Conservation (phyloP, 768 basidiomycete species). For the Russula compacta region DNA sequence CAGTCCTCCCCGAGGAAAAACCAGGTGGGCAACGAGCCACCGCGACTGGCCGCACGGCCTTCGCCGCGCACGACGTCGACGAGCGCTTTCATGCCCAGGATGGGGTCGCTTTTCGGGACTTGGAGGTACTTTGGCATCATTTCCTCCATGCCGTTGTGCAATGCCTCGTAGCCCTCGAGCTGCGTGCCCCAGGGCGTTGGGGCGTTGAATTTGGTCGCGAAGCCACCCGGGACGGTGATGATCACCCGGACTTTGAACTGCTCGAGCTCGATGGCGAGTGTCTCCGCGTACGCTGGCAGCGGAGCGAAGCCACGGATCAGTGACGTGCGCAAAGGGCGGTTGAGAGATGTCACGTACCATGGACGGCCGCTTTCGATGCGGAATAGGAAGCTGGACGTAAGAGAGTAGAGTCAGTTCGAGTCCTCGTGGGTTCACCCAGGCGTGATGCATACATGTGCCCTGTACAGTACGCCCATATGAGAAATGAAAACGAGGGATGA, state of each 20-base stretch:
- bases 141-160: slow-evolving; percentile 6
- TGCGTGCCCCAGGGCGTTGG: neutral
- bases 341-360: slow-evolving; percentile 2
- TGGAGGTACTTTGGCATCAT: neutral
- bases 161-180: slow-evolving; percentile 20
- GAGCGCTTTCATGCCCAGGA: slow-evolving; percentile 22
- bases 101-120: slow-evolving; percentile 22
- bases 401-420: too few species aligned
- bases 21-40: slow-evolving; percentile 16
- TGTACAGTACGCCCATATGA: neutral
- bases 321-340: neutral
- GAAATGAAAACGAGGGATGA: neutral
- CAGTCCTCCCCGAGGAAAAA: slow-evolving; percentile 26
- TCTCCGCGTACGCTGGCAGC: slow-evolving; percentile 22
- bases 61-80: slow-evolving; percentile 26
- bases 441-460: neutral
- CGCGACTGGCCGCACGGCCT: too few species aligned
- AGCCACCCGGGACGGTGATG: slow-evolving; percentile 23
- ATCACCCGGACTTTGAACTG: slow-evolving; percentile 25
- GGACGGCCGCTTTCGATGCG: slow-evolving; percentile 25
- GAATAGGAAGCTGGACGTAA: slow-evolving; percentile 18
- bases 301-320: neutral
- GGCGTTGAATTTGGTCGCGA: slow-evolving; percentile 19
- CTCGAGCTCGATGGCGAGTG: slow-evolving; percentile 24
- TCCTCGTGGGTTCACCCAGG: too few species aligned